phyloP scores from a whole-genome alignment of 1,139 yeast species.

The Candida smagusa region DNA sequence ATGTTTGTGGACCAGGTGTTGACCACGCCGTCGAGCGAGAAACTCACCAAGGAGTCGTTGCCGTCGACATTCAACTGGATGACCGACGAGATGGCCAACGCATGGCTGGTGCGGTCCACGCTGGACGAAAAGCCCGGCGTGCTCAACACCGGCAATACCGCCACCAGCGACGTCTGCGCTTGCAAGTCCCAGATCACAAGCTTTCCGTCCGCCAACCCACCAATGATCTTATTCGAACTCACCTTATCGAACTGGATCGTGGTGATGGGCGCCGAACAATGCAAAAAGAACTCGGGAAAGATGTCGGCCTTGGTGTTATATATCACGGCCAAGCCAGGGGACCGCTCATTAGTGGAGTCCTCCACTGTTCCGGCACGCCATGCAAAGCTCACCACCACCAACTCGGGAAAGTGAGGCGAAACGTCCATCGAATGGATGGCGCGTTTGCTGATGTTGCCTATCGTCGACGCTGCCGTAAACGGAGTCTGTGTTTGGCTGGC shows the following conservation, averaged over 20 bases:
- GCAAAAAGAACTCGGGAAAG: constrained; percentile 50
- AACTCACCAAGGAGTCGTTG: constrained; percentile 26
- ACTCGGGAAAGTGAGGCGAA: constrained; percentile 39
- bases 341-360: constrained; percentile 9
- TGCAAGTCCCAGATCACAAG: constrained; percentile 40
- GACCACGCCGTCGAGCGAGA: constrained; percentile 34
- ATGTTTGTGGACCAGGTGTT: constrained; percentile 43
- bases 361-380: constrained; percentile 5
- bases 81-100: constrained; percentile 13
- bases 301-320: constrained; percentile 19
- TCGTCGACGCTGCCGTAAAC: constrained; percentile 1
- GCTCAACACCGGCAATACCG: constrained; percentile 27
- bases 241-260: constrained; percentile 38
- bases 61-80: constrained; percentile 21
- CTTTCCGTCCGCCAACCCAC: constrained; percentile 36
- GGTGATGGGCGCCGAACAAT: constrained; percentile 39
- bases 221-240: constrained; percentile 29
- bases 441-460: constrained; percentile 10
- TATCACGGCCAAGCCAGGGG: constrained; percentile 38
- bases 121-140: constrained; percentile 21
- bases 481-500: constrained; percentile 4
- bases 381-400: constrained; percentile 35
- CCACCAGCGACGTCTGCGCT: constrained; percentile 11
- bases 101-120: constrained; percentile 6
- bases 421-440: constrained; percentile 38